Base-by-base conservation (phyloP, 441 rosid genomes). In the Lepidium campestre region DNA sequence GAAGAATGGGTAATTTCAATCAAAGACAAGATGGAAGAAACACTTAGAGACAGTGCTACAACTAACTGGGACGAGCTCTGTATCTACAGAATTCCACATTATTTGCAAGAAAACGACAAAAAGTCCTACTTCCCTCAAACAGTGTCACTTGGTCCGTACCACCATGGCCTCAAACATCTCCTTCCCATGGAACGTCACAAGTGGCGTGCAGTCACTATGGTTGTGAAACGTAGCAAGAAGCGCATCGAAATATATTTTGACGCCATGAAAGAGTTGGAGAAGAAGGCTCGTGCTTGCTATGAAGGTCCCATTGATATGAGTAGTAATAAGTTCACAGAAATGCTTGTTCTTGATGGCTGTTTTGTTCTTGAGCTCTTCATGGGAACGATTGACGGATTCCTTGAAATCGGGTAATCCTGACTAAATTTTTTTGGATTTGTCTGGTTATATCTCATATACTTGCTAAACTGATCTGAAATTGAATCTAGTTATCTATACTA, bases 301-400 rank as follows among this genome's bases (percentile, higher is more conserved):
- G 85, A 83, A 75, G 91, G 97, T 22, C 61, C 67, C 4, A 71
- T 80, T n/a, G 7, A 40, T 42, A 74, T 88, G n/a, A 78, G 77
- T 57, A 83, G 90, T 78, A 84, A 83, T 19, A 84, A 85, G 37
- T 90, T 93, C 57, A 85, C 68, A 11, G 93, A 90, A 60, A 93
- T 88, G 88, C 76, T 88, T 83, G 85, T 86, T 10, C 88, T 90
- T 18, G 97, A 93, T 62, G 96, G 93, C 1, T 86, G 91, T 73
- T 92, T 92, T 29, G 62, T 76, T 22, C 86, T 92, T 4, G 93
- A 90, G 74, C 83, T 90, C 19, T 84, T 89, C n/a, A 68, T 78
- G 2, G 97, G 98, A 6, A 81, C 73, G 10, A 84, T 79, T 4
- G 84, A 74, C 15, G 95, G 94, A 46, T 87, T 89, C 75, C 49